A percentile compares a stretch with the other conserved stretches of the same genome.
Evolutionary conservation across 768 basidiomycete species (phyloP).

Genomic region (Suillus variegatus): DNA sequence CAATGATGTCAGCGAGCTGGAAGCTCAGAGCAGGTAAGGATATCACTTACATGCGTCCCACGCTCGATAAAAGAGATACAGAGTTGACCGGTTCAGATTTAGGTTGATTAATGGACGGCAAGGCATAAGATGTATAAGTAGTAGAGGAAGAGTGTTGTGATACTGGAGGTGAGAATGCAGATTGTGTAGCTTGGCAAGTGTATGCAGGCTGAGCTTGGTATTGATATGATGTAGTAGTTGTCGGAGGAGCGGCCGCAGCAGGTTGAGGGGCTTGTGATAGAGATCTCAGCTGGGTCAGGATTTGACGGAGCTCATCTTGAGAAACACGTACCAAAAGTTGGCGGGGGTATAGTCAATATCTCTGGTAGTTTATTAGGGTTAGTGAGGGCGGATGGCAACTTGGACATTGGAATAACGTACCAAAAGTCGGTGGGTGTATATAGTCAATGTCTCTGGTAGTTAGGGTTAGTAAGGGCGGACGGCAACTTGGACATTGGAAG

Average conservation of each 20-base stretch:
- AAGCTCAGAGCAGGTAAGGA: no score
- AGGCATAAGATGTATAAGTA: conserved; percentile 24
- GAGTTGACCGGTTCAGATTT: conserved; percentile 35
- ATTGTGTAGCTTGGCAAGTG: conserved; percentile 19
- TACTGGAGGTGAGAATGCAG: conserved; percentile 26
- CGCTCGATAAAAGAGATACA: conserved; percentile 29
- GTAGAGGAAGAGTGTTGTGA: conserved; percentile 34
- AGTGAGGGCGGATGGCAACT: no score
- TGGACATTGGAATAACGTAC: no score
- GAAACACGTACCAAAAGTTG: conserved; percentile 49
- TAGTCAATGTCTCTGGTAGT: no score
- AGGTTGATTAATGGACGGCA: conserved; percentile 13
- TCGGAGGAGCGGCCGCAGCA: conserved; percentile 28
- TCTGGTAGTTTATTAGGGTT: no score
- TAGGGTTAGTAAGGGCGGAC: no score
- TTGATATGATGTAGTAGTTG: conserved; percentile 24
- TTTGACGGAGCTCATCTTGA: conserved; percentile 76
- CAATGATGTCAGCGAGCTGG: no score
- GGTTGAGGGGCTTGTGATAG: conserved; percentile 51
- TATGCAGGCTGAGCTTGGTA: conserved; percentile 35
- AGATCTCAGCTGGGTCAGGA: conserved; percentile 67
- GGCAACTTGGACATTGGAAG: no score
- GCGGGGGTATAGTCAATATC: no score
- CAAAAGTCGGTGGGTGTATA: no score
- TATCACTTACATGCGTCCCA: neutral